Evolutionary conservation across 352 stramenopile genomes (phyloP), one percentile per base, ranked within the genome.

Genomic region (Phytophthora crassamura): DNA sequence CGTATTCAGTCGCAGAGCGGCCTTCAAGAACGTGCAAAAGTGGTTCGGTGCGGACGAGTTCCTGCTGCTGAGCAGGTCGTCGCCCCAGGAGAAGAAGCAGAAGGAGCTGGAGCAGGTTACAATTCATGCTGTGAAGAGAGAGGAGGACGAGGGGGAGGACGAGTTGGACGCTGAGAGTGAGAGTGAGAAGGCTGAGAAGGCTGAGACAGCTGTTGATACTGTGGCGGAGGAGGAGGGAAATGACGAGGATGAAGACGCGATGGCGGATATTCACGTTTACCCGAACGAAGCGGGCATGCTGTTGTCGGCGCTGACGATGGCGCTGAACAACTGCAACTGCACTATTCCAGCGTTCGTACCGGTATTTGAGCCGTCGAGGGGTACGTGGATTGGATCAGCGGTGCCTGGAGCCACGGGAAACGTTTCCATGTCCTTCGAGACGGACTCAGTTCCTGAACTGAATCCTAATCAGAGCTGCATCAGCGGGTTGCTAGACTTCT

Each of bases 21-120:
- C 77, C 22, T 74, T 83, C 14, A 56, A 73, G 34, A 76, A 81
- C 11, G 78, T 81, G 18, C 72, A 82, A 5, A 80, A 77, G 43
- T 94, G 79, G 82, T 90, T 94, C 60, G 84, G 84, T 20, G 74
- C 90, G 28, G 78, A 91, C 64, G 78, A 87, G 47, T 93, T 91
- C 54, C 11, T 92, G 45, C 52, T 92, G 11, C 64, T 92, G 28
- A 87, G 62, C 35, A 77, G 74, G 18, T 73, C 70, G 9, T 62
- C 66, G 2, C 28, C 20, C 2, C 48, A 40, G 32, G 52, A 64
- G 35, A 63, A 12, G 41, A 61, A 42, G n/a, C 64, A 58, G 54
- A 72, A 77, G 39, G 41, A 67, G 35, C 47, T n/a, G 10, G 20
- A 3, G 52, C 45, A 56, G 9, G 28, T 2, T 35, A 30, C 4